Evolutionary conservation across 225 moss, liverwort and hornwort genomes (phyloP).

Genomic region (Thuidium tamariscinum): DNA sequence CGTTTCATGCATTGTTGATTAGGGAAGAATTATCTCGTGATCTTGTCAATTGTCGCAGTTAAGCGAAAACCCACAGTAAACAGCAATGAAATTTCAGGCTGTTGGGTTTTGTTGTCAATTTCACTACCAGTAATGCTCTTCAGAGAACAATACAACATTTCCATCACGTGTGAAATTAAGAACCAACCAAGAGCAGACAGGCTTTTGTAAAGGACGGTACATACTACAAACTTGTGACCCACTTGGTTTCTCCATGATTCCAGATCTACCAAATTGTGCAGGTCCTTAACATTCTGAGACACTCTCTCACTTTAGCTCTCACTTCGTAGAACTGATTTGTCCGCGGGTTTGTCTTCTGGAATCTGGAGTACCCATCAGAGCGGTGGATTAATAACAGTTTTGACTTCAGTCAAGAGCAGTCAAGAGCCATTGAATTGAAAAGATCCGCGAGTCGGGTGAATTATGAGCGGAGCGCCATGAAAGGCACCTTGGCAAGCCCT

Average conservation of each 20-base stretch:
- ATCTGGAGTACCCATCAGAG: background rate
- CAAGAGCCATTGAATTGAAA: background rate
- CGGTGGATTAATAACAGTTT: background rate
- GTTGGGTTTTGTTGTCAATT: background rate
- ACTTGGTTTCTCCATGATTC: background rate
- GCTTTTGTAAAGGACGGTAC: background rate
- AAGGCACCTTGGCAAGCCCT: background rate
- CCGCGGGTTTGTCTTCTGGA: too few species aligned
- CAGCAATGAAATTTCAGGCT: too few species aligned
- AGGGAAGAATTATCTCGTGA: background rate
- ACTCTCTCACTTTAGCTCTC: too few species aligned
- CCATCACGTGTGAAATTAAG: too few species aligned
- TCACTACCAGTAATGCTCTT: background rate
- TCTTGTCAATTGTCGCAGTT: background rate
- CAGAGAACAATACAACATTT: too few species aligned
- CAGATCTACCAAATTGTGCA: background rate
- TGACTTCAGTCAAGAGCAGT: background rate
- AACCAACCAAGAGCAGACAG: background rate
- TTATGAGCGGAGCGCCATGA: background rate
- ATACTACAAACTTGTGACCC: background rate
- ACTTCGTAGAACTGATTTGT: background rate
- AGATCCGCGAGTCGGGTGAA: background rate
- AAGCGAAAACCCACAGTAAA: background rate
- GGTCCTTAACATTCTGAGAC: background rate
- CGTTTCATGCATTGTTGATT: too few species aligned